Base-by-base conservation (phyloP, 352 stramenopile genomes). In the Phytophthora chlamydospora region DNA sequence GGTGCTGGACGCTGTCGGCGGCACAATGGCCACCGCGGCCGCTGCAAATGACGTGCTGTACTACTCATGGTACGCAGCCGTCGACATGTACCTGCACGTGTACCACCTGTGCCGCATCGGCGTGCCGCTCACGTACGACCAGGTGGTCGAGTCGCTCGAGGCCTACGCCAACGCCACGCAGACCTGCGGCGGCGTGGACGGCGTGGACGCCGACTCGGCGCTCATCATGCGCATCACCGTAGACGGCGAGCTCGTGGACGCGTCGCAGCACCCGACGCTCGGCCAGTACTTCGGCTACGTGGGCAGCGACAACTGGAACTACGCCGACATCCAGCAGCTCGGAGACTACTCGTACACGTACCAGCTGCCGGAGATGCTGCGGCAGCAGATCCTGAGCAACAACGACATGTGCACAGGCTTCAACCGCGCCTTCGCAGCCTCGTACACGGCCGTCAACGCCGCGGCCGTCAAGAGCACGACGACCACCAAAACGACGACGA, bases 301-400 rank as follows among this genome's bases (percentile, higher is more conserved):
- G 4, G 77, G 80, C 27, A 76, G 70, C 49, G 70, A 82, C 17
- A 79, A 78, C 45, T 85, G 76, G 74, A 78, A 88, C 61, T 87
- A 88, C 58, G 78, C 48, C 13, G 80, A 89, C 59, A 73, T 84
- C 17, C 61, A 74, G 49, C 71, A 83, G 64, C 76, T 91, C n/a
- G 80, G 76, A 13, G 75, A 89, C 59, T 88, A 84, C 63, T 80
- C 76, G 62, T 91, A 91, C 78, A 77, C 72, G 64, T 91, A 91
- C 67, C 64, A 89, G 57, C 55, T 90, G 14, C 78, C 81, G 4
- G 71, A 79, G 42, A 49, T 89, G 27, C 64, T 89, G 41, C 75
- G 66, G 45, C 78, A 85, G 47, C 80, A 88, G 66, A 56, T 90
- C 31, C 49, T 90, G 44, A 86, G 66, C 55, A 90, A 90, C 76